Base-by-base conservation (phyloP, 2,329 filamentous ascomycete species). In the Cladophialophora carrionii region DNA sequence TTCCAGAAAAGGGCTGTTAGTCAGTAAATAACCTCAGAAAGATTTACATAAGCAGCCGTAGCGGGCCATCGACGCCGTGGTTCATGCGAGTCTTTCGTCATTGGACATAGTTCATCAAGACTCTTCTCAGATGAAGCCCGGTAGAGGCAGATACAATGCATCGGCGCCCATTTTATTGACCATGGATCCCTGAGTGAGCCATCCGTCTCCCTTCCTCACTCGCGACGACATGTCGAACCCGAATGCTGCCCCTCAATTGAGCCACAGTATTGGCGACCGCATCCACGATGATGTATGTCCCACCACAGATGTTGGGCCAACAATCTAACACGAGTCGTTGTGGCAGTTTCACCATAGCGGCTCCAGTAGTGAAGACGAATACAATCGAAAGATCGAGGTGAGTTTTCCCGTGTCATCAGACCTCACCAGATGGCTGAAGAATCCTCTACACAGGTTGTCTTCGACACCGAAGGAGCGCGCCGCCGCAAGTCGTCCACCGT, bases 401-500 rank as follows among this genome's bases (percentile, higher is more conserved):
- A 24, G 59, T 63, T 48, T 48, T 24, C 3, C 29, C n/a, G 12
- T 8, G 29, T 12, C 52, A 20, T 31, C 8, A 4, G 52, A 54
- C 52, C 17, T 54, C 52, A 9, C 32, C 52, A 9, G 31, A 31
- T 22, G 51, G 14, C 57, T 54, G n/a, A 31, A 2, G 14, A 9
- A 20, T 29, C 17, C 17, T 7, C 37, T n/a, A n/a, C 37, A n/a
- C 71, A 88, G 83, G 85, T 88, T 54, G 78, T 85, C 57, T 85
- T 88, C 72, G 82, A 83, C 71, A 77, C 79, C 53, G 80, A 83
- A 62, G 78, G 74, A 64, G 78, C 75, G 55, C 82, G 83, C 67
- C 83, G 86, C 62, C 84, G 86, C 71, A 86, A 85, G 76, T 86
- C 86, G 22, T 88, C 86, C 3, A 78, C 88, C 22, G 83, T 83